These are phyloP conservation scores for Paraphoma chrysanthemicola DNA, from an alignment of 2,329 filamentous ascomycete species.

Conservation along the genomic window DNA sequence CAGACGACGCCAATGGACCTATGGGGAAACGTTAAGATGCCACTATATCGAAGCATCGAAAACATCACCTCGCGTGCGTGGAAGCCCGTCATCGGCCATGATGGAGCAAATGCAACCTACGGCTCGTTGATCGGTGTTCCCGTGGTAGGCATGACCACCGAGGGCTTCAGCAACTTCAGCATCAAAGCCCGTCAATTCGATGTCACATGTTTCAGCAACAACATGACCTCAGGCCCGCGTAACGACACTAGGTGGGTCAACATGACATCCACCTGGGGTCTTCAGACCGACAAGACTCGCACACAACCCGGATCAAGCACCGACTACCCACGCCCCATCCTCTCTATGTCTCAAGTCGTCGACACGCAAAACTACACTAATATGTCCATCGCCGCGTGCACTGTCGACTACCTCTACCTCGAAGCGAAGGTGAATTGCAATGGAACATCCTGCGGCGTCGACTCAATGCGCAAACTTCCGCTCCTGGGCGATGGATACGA, in stretches of 20 bases:
- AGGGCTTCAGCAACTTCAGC: slow-evolving; percentile 23
- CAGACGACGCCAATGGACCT: slow-evolving; percentile 30
- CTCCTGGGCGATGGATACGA: slow-evolving; percentile 22
- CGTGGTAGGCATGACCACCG: slow-evolving; percentile 8
- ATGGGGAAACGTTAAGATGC: slow-evolving; percentile 39
- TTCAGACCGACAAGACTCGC: background rate
- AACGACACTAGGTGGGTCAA: slow-evolving; percentile 7
- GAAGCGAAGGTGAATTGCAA: slow-evolving; percentile 31
- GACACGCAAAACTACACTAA: background rate
- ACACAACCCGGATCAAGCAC: slow-evolving; percentile 8
- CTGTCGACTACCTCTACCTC: slow-evolving; percentile 20
- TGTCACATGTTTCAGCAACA: slow-evolving; percentile 29
- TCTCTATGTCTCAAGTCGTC: slow-evolving; percentile 22
- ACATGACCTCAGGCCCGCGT: slow-evolving; percentile 1
- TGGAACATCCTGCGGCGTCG: slow-evolving; percentile 18
- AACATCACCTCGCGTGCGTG: slow-evolving; percentile 24
- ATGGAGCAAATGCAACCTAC: slow-evolving; percentile 24
- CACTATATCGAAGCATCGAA: slow-evolving; percentile 27
- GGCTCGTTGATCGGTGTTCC: slow-evolving; percentile 37
- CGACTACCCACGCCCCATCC: slow-evolving; percentile 26
- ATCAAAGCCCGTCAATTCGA: slow-evolving; percentile 37
- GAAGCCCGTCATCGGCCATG: slow-evolving; percentile 17
- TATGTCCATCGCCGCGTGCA: slow-evolving; percentile 26
- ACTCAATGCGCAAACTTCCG: slow-evolving; percentile 29
- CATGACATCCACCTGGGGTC: slow-evolving; percentile 20